Evolutionary conservation across 2,329 filamentous ascomycete genomes (phyloP).

Genomic region (Graphilbum sp.): DNA sequence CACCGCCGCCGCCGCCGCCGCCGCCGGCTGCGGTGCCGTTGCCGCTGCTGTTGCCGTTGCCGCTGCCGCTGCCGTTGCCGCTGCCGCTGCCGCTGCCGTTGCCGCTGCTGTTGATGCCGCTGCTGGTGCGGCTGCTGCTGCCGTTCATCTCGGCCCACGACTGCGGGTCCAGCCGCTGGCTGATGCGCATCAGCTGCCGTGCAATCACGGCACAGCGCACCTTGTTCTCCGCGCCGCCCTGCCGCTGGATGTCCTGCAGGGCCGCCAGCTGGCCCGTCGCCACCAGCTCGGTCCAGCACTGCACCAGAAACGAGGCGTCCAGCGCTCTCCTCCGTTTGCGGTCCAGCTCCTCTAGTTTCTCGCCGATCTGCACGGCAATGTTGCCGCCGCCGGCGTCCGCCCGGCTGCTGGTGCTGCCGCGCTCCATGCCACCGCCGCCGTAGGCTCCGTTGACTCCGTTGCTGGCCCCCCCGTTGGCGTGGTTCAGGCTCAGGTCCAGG

Average conservation of each 20-base stretch:
- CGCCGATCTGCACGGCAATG: constrained; percentile 85
- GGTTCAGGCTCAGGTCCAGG: constrained; percentile 68
- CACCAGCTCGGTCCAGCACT: constrained; percentile 93
- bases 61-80: constrained; percentile 31
- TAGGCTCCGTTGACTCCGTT: constrained; percentile 8
- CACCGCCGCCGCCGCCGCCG: constrained; percentile 39
- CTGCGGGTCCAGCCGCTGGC: constrained; percentile 67
- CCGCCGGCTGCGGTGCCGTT: constrained; percentile 16
- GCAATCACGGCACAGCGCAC: constrained; percentile 89
- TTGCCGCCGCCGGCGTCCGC: constrained; percentile 52
- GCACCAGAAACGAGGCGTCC: constrained; percentile 87
- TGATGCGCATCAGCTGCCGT: constrained; percentile 84
- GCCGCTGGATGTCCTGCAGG: constrained; percentile 75
- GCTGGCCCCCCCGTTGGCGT: constrained; percentile 21
- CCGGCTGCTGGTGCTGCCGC: constrained; percentile 30
- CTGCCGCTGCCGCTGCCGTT: constrained; percentile 41
- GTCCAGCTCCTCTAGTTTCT: constrained; percentile 85
- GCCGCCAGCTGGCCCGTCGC: constrained; percentile 73
- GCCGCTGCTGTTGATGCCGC: too few relatives aligned
- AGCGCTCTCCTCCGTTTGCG: constrained; percentile 76
- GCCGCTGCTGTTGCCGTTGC: constrained; percentile 46
- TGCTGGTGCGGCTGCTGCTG: constrained; percentile 20
- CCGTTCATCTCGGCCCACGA: constrained; percentile 53
- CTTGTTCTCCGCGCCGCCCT: constrained; percentile 78
- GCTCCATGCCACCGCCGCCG: constrained; percentile 20